These are phyloP conservation scores for Trichoderma asperellum DNA, from an alignment of 2,329 filamentous ascomycete genomes.

Conservation along the genomic window DNA sequence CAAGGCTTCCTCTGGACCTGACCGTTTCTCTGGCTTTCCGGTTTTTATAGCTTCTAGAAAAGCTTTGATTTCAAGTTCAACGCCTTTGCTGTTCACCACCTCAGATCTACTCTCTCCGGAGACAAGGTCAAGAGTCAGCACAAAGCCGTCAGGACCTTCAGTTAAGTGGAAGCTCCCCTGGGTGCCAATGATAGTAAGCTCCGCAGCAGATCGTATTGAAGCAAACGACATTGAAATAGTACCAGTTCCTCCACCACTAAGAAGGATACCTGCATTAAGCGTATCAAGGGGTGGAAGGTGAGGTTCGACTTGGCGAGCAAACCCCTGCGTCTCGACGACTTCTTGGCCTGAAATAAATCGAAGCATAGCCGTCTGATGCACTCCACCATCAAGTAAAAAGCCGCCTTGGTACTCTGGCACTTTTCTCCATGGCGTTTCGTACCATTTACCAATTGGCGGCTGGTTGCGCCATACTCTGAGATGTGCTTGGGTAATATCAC, in stretches of 20 bases:
- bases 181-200: constrained; percentile 8
- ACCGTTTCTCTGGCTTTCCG: constrained; percentile 3
- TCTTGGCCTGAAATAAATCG: constrained; percentile 19
- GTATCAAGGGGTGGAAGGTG: constrained; percentile 22
- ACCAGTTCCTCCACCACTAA: constrained; percentile 14
- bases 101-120: constrained; percentile 14
- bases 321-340: constrained; percentile 15
- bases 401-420: constrained; percentile 16
- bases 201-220: neutral
- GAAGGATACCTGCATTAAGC: constrained; percentile 11
- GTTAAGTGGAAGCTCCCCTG: constrained; percentile 12
- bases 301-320: constrained; percentile 17
- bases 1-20: constrained; percentile 21
- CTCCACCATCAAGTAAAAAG: constrained; percentile 21
- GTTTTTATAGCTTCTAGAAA: constrained; percentile 5
- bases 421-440: constrained; percentile 24
- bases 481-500: constrained; percentile 23
- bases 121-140: constrained; percentile 1
- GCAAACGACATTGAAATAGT: constrained; percentile 23
- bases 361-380: constrained; percentile 22
- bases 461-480: constrained; percentile 22
- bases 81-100: constrained; percentile 1
- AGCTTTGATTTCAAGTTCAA: constrained; percentile 17
- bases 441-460: constrained; percentile 16
- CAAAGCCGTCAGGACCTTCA: neutral